Conservation (phyloP, 768 basidiomycete genomes). For the Xanthoconium stramineum region DNA sequence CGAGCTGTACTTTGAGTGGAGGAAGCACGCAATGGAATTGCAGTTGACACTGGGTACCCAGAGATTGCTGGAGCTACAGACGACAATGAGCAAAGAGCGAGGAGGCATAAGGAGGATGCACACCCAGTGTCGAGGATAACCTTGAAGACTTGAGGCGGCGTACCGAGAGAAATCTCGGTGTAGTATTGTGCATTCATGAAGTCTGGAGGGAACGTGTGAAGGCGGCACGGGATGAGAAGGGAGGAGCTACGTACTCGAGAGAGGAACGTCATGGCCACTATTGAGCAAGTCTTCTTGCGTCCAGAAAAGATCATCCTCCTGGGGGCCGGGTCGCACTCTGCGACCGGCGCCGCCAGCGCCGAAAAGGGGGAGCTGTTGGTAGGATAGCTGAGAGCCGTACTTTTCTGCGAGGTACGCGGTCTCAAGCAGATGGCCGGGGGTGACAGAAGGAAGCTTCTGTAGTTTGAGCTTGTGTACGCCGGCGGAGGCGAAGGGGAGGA, state of each 20-base stretch:
- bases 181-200: slow-evolving; percentile 99
- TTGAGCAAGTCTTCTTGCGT: slow-evolving; percentile 67
- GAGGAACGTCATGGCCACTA: slow-evolving; percentile 83
- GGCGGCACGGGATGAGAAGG: neutral
- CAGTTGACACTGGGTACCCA: slow-evolving; percentile 87
- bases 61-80: slow-evolving; percentile 78
- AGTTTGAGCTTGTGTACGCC: slow-evolving; percentile 85
- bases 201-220: slow-evolving; percentile 46
- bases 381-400: slow-evolving; percentile 57
- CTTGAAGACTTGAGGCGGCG: slow-evolving; percentile 86
- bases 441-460: slow-evolving; percentile 71
- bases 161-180: slow-evolving; percentile 80
- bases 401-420: slow-evolving; percentile 90
- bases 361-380: slow-evolving; percentile 59
- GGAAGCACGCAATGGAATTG: slow-evolving; percentile 89
- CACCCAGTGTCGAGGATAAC: slow-evolving; percentile 93
- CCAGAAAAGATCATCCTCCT: slow-evolving; percentile 70
- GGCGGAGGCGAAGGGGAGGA: slow-evolving; percentile 47
- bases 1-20: slow-evolving; percentile 91
- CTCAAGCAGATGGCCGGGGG: slow-evolving; percentile 64
- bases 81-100: slow-evolving; percentile 19
- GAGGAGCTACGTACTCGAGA: slow-evolving; percentile 51
- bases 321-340: slow-evolving; percentile 44
- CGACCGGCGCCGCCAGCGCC: slow-evolving; percentile 76
- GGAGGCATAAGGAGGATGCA: neutral